Base-by-base conservation (phyloP, 2,329 filamentous ascomycete species). In the Cytospora mali region DNA sequence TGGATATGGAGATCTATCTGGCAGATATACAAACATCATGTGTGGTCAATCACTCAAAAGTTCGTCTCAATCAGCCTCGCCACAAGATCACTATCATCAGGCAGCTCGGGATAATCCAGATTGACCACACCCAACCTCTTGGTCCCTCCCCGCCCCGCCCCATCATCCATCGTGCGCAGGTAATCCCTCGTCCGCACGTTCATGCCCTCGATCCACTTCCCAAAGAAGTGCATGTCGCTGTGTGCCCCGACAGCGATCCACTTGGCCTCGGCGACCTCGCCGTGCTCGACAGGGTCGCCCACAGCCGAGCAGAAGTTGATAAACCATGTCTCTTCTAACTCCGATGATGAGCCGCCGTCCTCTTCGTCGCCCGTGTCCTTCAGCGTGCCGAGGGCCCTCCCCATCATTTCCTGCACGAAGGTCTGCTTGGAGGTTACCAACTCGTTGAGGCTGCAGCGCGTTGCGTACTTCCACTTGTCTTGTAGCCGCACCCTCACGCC, bases 401-500 rank as follows among this genome's bases (percentile, higher is more conserved):
- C 67, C 54, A 80, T 72, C 66, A 80, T 71, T 23, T 69, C 66
- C 25, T 70, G 68, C 4, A 81, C 76, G 65, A 74, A 74, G 3
- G 61, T 69, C 60, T 72, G 72, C 71, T 81, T 81, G 57, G 68
- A 73, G 4, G 67, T 64, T 6, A 81, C 71, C n/a, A 80, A 69
- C 3, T 72, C 68, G 1, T 74, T 69, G 18, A 81, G 72, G 7
- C 73, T 64, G 25, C 76, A 72, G 9, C 76, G 72, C 28, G 74
- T 66, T 0, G 74, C 69, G 66, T 76, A 79, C 64, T 74, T 75
- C 75, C 80, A 81, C 70, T 81, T 79, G 69, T 81, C 79, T 71
- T 81, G 79, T 9, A 81, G 72, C 11, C 75, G 77, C 50, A 80
- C 68, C 23, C 71, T 71, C 4, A 76, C 72, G 28, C 70, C 68